Evolutionary conservation across 2,329 filamentous ascomycete genomes (phyloP), one percentile per base, ranked within the genome.

Genomic region (Sphaerostilbella broomeana): DNA sequence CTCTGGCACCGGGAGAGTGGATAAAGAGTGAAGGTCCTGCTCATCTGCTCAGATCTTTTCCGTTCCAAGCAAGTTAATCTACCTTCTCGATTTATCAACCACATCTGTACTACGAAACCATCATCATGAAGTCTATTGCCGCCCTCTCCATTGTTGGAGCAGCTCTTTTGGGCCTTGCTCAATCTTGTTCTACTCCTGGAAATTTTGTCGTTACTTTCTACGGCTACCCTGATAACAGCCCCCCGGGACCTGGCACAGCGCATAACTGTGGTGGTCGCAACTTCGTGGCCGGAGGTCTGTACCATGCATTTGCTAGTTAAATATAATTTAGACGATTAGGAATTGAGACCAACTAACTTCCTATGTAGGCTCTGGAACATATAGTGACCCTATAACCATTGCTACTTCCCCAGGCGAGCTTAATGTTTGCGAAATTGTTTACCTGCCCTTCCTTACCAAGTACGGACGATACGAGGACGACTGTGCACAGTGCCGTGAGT

Each of bases 401-500:
- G 46, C 47, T 22, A 48, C 47, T 12, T 46, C 47, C 15, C 46
- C 47, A 17, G 47, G 47, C 21, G 47, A 47, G 37, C 36, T 50
- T 4, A 50, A 50, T 31, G 27, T 35, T 21, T 50, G 47, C 33
- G 47, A 50, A 27, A 50, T 50, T 18, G 46, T 50, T 24, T 50
- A 50, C 18, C 41, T 50, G 9, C 47, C 47, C 15, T 37, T 50
- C 31, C 38, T 50, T 35, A 50, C 44, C 39, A 50, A 50, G 42
- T 50, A 50, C 32, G 47, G 36, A 26, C 47, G 47, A 19, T 37
- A 41, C 10, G 47, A 50, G 32, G 47, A 50, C 29, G 39, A 36
- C 29, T 49, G 47, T 25, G 47, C 16, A 3, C 47, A 49, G 29
- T 49, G 47, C 38, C 20, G 47, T 49, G 36, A 20, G 47, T 45